These are phyloP conservation scores for Geotrichum europaeum DNA, from an alignment of 1,139 yeast species.

Conservation along the genomic window DNA sequence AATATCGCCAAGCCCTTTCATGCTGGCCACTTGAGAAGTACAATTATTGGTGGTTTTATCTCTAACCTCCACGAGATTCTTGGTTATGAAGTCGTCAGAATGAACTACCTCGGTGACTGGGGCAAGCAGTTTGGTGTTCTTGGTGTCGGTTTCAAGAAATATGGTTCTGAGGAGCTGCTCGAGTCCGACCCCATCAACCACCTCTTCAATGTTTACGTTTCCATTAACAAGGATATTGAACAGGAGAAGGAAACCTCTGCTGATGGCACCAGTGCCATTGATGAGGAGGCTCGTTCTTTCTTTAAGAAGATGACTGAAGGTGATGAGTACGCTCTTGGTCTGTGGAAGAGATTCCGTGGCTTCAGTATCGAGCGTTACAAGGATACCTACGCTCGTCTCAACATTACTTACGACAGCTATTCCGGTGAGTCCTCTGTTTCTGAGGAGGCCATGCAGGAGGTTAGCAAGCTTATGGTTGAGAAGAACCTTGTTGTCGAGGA, in stretches of 20 bases:
- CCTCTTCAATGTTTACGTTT: constrained; percentile 89
- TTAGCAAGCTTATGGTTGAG: constrained; percentile 55
- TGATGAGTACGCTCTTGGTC: constrained; percentile 65
- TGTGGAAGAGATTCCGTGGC: constrained; percentile 89
- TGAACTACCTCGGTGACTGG: constrained; percentile 98
- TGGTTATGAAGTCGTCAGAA: constrained; percentile 85
- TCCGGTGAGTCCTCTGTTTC: constrained; percentile 97
- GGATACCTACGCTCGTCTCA: constrained; percentile 84
- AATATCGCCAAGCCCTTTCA: constrained; percentile 99
- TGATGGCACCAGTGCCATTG: constrained; percentile 43
- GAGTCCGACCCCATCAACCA: constrained; percentile 85
- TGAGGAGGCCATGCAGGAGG: constrained; percentile 62
- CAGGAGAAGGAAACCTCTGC: constrained; percentile 60
- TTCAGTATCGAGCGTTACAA: constrained; percentile 81
- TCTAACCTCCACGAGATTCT: constrained; percentile 82
- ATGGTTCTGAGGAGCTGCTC: constrained; percentile 73
- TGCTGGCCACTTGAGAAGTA: constrained; percentile 97
- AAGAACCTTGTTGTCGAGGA: constrained; percentile 77
- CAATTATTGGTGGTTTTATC: constrained; percentile 96
- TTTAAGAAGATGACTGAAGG: constrained; percentile 94
- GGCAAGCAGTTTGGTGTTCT: constrained; percentile 97
- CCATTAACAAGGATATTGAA: constrained; percentile 71
- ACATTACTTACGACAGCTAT: constrained; percentile 78
- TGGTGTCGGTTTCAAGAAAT: constrained; percentile 85
- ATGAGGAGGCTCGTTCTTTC: constrained; percentile 80